These are phyloP conservation scores for Apiospora malaysiana DNA, from an alignment of 2,329 filamentous ascomycete genomes.

Conservation along the genomic window DNA sequence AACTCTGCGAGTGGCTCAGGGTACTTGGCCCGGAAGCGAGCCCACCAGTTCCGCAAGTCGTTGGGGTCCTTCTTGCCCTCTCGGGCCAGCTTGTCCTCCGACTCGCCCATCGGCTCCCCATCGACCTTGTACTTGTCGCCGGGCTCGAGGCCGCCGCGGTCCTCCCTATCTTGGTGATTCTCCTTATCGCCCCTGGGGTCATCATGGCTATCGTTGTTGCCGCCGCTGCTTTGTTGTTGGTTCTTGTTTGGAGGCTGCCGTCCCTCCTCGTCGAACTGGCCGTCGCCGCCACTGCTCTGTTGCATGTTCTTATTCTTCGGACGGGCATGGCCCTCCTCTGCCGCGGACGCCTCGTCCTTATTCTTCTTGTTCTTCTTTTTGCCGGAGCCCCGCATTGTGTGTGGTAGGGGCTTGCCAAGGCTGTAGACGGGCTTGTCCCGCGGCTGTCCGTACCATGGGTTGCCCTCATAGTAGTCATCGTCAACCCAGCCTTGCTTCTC, in stretches of 20 bases:
- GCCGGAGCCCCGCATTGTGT: conserved; percentile 25
- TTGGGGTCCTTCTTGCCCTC: conserved; percentile 31
- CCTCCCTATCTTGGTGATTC: conserved; percentile 26
- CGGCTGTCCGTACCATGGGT: conserved; percentile 33
- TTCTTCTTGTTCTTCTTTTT: conserved; percentile 13
- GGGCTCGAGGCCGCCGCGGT: conserved; percentile 17
- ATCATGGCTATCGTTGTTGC: conserved; percentile 23
- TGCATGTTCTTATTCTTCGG: conserved; percentile 25
- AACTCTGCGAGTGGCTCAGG: conserved; percentile 38
- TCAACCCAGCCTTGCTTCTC: conserved; percentile 30
- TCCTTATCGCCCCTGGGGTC: conserved; percentile 23
- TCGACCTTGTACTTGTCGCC: conserved; percentile 32
- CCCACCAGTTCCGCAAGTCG: conserved; percentile 37
- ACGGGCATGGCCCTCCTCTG: conserved; percentile 21
- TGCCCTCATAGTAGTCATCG: conserved; percentile 32
- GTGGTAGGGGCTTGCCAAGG: conserved; percentile 34
- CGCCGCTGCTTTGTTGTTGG: conserved; percentile 29
- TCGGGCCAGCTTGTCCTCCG: conserved; percentile 30
- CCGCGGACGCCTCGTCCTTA: conserved; percentile 19
- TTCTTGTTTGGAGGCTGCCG: conserved; percentile 25
- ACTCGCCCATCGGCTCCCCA: conserved; percentile 33
- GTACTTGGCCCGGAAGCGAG: conserved; percentile 36
- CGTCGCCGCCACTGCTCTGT: conserved; percentile 29
- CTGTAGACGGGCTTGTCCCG: conserved; percentile 35
- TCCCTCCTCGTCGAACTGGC: conserved; percentile 23